phyloP scores from a whole-genome alignment of 1,284 basidiomycete genomes.

The Cryptococcus sp. region DNA sequence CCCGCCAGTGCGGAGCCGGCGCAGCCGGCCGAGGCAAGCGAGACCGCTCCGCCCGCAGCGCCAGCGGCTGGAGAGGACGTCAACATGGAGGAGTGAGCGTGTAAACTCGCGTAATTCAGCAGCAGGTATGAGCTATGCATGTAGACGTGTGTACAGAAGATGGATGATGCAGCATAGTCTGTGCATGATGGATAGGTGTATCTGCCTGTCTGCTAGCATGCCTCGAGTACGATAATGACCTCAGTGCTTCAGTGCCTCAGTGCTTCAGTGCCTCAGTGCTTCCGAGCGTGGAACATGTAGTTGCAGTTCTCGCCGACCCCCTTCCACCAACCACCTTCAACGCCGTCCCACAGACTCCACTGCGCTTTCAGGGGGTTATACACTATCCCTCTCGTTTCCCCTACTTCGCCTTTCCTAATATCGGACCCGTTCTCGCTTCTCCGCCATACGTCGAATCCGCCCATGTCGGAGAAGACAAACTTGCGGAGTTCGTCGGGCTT shows the following conservation, averaged over 20 bases:
- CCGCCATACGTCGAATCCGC: conserved; percentile 51
- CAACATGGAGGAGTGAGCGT: conserved; percentile 20
- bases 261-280: conserved; percentile 31
- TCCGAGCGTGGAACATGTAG: conserved; percentile 53
- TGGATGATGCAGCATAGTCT: neutral
- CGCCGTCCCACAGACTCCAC: conserved; percentile 70
- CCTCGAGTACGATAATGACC: too few species aligned
- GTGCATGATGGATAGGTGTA: too few species aligned
- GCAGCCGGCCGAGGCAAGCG: conserved; percentile 19
- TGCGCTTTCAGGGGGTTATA: conserved; percentile 74
- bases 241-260: too few species aligned
- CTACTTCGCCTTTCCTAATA: conserved; percentile 63
- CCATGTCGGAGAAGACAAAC: conserved; percentile 70
- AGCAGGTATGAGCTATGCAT: neutral
- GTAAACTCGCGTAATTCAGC: conserved; percentile 1
- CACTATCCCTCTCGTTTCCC: conserved; percentile 77
- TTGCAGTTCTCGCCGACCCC: conserved; percentile 47
- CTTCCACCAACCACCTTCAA: conserved; percentile 61
- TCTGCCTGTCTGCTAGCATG: too few species aligned
- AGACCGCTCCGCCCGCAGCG: conserved; percentile 16
- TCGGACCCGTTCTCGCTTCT: conserved; percentile 52
- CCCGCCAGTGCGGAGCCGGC: conserved; percentile 12
- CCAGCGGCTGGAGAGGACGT: conserved; percentile 25
- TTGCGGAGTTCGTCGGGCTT: conserved; percentile 82
- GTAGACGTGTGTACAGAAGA: neutral